Percentiles rank a stretch among this genome's conserved stretches.
Evolutionary conservation across 1,284 basidiomycete species (phyloP).

Genomic region (Cutaneotrichosporon sp.): DNA sequence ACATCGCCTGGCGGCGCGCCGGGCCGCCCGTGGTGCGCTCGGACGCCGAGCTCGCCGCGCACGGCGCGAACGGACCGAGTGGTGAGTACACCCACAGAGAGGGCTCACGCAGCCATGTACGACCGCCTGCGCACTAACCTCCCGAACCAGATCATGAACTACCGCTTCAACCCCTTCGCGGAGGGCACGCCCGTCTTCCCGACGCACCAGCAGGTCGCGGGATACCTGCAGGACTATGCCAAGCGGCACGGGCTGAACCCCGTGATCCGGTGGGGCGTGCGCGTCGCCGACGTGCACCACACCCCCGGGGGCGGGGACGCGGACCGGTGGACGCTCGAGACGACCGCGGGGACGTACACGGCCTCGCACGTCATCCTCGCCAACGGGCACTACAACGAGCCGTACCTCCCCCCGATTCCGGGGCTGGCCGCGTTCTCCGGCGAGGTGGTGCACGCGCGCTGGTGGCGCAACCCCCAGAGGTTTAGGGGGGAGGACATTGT

Average conservation of each 20-base stretch:
- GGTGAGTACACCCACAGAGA: too few relatives aligned
- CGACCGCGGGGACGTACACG: constrained; percentile 32
- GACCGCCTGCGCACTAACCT: constrained; percentile 46
- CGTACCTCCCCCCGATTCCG: constrained; percentile 54
- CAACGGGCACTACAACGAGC: constrained; percentile 58
- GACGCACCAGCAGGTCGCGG: constrained; percentile 21
- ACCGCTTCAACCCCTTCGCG: constrained; percentile 26
- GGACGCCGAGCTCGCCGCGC: constrained; percentile 13
- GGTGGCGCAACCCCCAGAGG: constrained; percentile 53
- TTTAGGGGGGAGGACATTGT: constrained; percentile 53
- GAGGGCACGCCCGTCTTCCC: constrained; percentile 26
- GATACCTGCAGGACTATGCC: constrained; percentile 25
- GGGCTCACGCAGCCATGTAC: too few relatives aligned
- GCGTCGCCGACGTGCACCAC: constrained; percentile 23
- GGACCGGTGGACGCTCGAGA: constrained; percentile 26
- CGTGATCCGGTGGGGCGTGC: constrained; percentile 36
- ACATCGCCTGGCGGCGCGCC: constrained; percentile 19
- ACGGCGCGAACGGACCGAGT: constrained; percentile 21
- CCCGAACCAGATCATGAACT: constrained; percentile 27
- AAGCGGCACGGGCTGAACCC: constrained; percentile 17
- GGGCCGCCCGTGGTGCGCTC: constrained; percentile 18
- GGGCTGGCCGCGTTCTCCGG: constrained; percentile 54
- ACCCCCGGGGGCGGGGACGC: constrained; percentile 13
- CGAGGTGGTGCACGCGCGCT: constrained; percentile 54
- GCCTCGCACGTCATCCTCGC: constrained; percentile 37